A percentile compares a stretch with the other conserved stretches of the same genome.
Conservation (phyloP, 2,329 filamentous ascomycete species). For the Ophiostoma quercus region DNA sequence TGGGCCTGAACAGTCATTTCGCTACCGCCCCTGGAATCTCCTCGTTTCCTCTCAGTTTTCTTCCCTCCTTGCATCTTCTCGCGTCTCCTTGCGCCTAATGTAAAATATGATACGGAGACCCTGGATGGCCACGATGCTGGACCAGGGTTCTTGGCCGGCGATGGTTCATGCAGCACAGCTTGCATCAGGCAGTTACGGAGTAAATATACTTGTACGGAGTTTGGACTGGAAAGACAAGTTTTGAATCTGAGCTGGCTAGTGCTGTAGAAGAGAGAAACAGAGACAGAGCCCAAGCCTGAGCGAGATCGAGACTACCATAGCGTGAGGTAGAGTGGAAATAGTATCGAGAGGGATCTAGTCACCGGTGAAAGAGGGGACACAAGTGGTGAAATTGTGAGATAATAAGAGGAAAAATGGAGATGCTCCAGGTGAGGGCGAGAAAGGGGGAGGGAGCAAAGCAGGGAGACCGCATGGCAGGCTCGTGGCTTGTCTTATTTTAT, state of each 20-base stretch:
- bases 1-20: not conserved
- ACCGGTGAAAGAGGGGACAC: conserved; percentile 1
- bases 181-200: not conserved
- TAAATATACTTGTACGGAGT: not conserved
- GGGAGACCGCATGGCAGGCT: not conserved
- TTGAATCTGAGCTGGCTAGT: not conserved
- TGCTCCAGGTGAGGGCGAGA: not conserved
- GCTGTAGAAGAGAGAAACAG: not conserved
- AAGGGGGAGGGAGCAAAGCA: not conserved
- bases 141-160: not conserved
- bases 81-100: not conserved
- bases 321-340: not conserved
- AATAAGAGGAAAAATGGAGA: not conserved
- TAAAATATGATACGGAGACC: not conserved
- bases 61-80: not conserved
- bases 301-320: conserved; percentile 4
- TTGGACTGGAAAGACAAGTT: not conserved
- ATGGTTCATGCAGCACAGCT: not conserved
- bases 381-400: not conserved
- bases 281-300: not conserved
- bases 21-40: not conserved
- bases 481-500: not conserved
- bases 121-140: not conserved
- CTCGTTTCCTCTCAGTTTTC: not conserved
- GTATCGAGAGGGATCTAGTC: not conserved